A percentile compares a stretch with the other conserved stretches of the same genome.
phyloP scores from a whole-genome alignment of 805 yeast species.

The Ogataea allantospora region DNA sequence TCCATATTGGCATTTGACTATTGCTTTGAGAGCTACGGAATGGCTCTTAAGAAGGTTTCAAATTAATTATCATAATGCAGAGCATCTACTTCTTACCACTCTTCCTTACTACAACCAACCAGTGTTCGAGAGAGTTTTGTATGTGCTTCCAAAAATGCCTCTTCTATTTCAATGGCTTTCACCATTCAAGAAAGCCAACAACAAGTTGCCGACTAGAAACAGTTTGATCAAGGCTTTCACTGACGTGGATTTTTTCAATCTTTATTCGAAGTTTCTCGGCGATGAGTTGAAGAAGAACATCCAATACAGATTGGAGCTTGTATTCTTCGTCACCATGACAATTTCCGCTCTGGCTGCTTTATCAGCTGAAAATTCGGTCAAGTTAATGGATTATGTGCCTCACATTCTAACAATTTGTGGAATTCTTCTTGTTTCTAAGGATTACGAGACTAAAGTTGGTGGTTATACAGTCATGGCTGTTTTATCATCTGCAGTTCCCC shows the following conservation, averaged over 20 bases:
- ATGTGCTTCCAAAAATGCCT: conserved; percentile 73
- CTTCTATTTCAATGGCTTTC: conserved; percentile 69
- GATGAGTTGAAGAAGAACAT: conserved; percentile 51
- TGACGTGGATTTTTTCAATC: conserved; percentile 64
- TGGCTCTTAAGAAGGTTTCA: conserved; percentile 94
- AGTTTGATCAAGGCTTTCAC: conserved; percentile 72
- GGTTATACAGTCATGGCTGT: conserved; percentile 83
- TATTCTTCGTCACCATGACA: conserved; percentile 74
- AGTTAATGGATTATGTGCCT: conserved; percentile 52
- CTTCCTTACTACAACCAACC: conserved; percentile 80
- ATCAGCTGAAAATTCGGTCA: conserved; percentile 40
- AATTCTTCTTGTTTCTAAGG: conserved; percentile 45
- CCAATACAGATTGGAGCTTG: conserved; percentile 65
- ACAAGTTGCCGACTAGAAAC: conserved; percentile 60
- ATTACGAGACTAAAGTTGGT: conserved; percentile 69
- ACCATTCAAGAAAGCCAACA: conserved; percentile 55
- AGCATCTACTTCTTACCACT: conserved; percentile 63
- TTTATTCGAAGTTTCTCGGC: conserved; percentile 57
- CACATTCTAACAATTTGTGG: conserved; percentile 58
- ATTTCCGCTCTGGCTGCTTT: conserved; percentile 67
- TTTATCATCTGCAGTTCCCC: conserved; percentile 66
- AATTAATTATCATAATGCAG: conserved; percentile 78
- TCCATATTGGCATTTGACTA: conserved; percentile 71
- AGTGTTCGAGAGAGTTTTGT: conserved; percentile 71
- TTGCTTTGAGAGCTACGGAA: conserved; percentile 81